Conservation (phyloP, 179 eudicot species). For the Actinidia arguta region DNA sequence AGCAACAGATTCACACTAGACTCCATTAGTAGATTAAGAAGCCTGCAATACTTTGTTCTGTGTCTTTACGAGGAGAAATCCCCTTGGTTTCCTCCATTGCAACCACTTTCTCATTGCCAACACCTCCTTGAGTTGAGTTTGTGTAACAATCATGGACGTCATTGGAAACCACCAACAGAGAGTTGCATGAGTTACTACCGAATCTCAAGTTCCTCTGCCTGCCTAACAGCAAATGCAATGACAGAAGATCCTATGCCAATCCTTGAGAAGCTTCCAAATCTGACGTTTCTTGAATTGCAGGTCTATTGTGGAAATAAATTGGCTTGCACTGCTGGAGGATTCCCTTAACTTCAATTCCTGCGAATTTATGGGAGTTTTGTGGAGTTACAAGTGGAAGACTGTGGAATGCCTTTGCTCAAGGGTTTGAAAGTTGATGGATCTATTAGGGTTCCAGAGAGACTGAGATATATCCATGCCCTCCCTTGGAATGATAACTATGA, state of each 20-base stretch:
- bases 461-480: too few species aligned
- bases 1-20: background rate
- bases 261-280: background rate
- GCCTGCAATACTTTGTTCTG: background rate
- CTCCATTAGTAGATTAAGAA: background rate
- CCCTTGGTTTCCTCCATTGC: background rate
- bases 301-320: background rate
- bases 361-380: background rate
- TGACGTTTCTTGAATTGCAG: background rate
- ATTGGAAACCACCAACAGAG: background rate
- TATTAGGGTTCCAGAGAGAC: too few species aligned
- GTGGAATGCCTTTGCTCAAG: background rate
- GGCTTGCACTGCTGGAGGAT: background rate
- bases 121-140: background rate
- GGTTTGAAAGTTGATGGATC: background rate
- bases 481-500: too few species aligned
- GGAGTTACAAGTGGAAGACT: constrained; percentile 5
- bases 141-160: background rate
- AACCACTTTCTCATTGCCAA: constrained; percentile 3
- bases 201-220: constrained; percentile 6
- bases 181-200: background rate
- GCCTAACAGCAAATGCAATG: background rate
- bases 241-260: background rate
- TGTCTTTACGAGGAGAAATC: background rate
- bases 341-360: background rate